Conservation (phyloP, 2,329 filamentous ascomycete species). For the Pseudogymnoascus sp. region DNA sequence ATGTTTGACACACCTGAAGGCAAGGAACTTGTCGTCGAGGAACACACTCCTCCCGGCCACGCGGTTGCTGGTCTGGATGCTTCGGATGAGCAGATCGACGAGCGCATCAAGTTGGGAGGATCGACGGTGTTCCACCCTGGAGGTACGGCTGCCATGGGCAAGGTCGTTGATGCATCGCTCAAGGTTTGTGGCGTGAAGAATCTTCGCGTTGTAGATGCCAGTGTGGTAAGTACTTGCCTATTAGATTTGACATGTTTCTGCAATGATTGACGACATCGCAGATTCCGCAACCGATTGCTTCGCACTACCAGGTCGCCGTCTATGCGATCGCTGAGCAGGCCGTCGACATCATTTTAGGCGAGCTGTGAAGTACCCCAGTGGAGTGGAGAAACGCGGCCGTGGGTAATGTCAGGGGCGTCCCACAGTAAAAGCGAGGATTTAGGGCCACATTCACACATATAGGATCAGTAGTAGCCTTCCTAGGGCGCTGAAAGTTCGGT, state of each 20-base stretch:
- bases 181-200: constrained; percentile 18
- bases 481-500: no score
- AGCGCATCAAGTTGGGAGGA: not conserved
- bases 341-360: constrained; percentile 24
- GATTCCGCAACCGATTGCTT: constrained; percentile 27
- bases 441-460: no score
- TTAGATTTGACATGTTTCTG: not conserved
- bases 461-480: no score
- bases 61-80: not conserved
- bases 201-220: constrained; percentile 31
- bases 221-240: constrained; percentile 16
- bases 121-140: constrained; percentile 13
- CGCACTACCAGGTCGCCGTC: constrained; percentile 27
- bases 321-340: constrained; percentile 33
- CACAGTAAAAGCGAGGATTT: no score
- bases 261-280: not conserved
- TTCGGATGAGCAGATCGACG: not conserved
- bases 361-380: not conserved
- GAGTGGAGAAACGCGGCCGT: not conserved
- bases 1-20: constrained; percentile 11
- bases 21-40: constrained; percentile 10
- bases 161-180: constrained; percentile 22
- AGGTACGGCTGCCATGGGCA: constrained; percentile 20
- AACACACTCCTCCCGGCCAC: constrained; percentile 4
- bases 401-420: no score